phyloP scores from a whole-genome alignment of 2,329 filamentous ascomycete genomes.

The Trichoderma brevicompactum region DNA sequence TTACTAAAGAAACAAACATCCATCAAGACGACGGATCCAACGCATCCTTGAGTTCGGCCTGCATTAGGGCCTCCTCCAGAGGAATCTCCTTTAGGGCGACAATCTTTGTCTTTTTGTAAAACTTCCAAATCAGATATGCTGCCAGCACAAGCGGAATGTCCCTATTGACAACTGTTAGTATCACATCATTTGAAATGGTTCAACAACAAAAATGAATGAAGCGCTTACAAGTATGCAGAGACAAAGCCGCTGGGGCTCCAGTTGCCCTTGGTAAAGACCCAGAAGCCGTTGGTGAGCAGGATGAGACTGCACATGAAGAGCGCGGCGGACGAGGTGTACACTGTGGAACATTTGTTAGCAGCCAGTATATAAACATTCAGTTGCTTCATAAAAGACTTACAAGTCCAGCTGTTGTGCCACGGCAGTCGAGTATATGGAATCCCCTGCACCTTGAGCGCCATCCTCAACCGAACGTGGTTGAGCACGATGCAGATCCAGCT shows the following conservation, averaged over 20 bases:
- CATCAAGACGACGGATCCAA: background rate
- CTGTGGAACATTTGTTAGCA: slow-evolving; percentile 40
- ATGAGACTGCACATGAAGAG: slow-evolving; percentile 66
- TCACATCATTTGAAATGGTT: background rate
- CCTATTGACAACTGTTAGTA: slow-evolving; percentile 42
- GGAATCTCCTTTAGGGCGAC: slow-evolving; percentile 57
- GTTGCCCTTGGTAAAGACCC: slow-evolving; percentile 62
- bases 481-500: slow-evolving; percentile 65
- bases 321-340: slow-evolving; percentile 63
- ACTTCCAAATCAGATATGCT: slow-evolving; percentile 67
- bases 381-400: slow-evolving; percentile 46
- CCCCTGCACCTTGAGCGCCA: slow-evolving; percentile 59
- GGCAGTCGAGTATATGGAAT: slow-evolving; percentile 57
- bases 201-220: background rate
- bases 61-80: slow-evolving; percentile 55
- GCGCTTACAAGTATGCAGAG: slow-evolving; percentile 63
- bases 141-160: slow-evolving; percentile 62
- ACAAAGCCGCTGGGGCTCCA: slow-evolving; percentile 63
- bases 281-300: slow-evolving; percentile 71
- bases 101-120: slow-evolving; percentile 64
- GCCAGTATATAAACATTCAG: background rate
- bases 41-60: slow-evolving; percentile 34
- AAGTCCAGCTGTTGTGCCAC: slow-evolving; percentile 66
- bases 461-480: slow-evolving; percentile 62
- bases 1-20: background rate